Base-by-base conservation (phyloP, 208 protist species). In the Plasmodiophora brassicae region DNA sequence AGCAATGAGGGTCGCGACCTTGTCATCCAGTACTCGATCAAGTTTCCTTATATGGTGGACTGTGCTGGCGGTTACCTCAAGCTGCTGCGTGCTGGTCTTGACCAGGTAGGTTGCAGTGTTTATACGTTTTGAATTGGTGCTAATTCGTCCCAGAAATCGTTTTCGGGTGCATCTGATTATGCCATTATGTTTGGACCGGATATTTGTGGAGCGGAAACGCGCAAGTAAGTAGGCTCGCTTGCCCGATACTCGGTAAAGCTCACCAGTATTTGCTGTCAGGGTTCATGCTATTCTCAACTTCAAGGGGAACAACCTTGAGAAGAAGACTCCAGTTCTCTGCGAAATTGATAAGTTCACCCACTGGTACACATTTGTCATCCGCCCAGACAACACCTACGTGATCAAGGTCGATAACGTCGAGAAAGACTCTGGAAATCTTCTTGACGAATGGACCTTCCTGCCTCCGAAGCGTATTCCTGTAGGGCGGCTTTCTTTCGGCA, bases 41-140 rank as follows among this genome's bases (percentile, higher is more conserved):
- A 93, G 78, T 91, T 93, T 85, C 91, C 94, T 72, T 91, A 94
- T 85, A 89, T 88, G n/a, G 93, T 95, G 71, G 93, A 94, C 84
- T 95, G 93, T 86, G 93, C 92, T 46, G 93, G 93, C 46, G 93
- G 92, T 35, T 92, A 92, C 88, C 53, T 92, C 72, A 92, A 92
- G 88, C 46, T 92, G 35, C n/a, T 87, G 32, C 88, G 84, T 1
- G 44, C 35, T 28, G 85, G 50, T 1, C n/a, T 89, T 38, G 88
- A 92, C 86, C 88, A 90, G 85, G 35, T 14, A 84, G 50, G 50
- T 25, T 57, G 25, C 25, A 14, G 25, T 57, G 14, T 57, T 57
- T 25, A 14, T n/a, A 25, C 14, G 50, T 25, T 57, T 28, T 28
- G 20, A 57, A 28, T 25, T 28, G 14, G 20, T 28, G 20, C 25